Evolutionary conservation across 1,284 basidiomycete genomes (phyloP), one percentile per base, ranked within the genome.

Genomic region (Cutaneotrichosporon sp.): DNA sequence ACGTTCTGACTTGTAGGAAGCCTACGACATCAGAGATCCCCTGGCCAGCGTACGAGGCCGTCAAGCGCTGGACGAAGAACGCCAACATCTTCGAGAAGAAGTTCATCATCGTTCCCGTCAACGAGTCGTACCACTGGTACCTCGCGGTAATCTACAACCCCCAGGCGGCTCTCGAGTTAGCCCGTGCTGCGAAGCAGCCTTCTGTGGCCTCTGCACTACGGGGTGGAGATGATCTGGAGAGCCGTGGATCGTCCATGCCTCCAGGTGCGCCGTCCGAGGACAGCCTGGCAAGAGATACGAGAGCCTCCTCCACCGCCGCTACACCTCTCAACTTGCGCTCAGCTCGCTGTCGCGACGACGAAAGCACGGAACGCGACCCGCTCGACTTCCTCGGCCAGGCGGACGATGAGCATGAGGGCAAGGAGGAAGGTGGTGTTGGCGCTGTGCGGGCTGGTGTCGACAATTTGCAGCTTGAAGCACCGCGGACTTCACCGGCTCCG

Each of bases 41-140:
- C 1, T 80, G 79, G 79, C 67, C 88, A 56, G 89, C 88, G 18
- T 98, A 95, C 73, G 81, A 88, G 36, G 89, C 88, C 59, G 91
- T 99, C 56, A 85, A 87, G 29, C 97, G 95, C 77, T 99, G 97
- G 97, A 99, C 95, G 0, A 85, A 87, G 33, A 90, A 87, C 72
- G 69, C 72, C 45, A 86, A 97, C 73, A 78, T 99, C 18, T 99
- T 99, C 77, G 80, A 84, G 63, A 98, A 98, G 83, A 89, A 90
- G 72, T 97, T 90, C 72, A 83, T 99, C 64, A 87, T 99, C 47
- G 85, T 99, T 2, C 97, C 97, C 1, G 97, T 99, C 80, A 97
- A 99, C 72, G 97, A 99, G 78, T 84, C 94, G 90, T 81, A 92
- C 50, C 97, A 99, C 80, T 99, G 97, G 97, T 99, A 97, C 77